These are phyloP conservation scores for Ananas comosus DNA, from an alignment of 176 grass and related monocot species.

Conservation along the genomic window DNA sequence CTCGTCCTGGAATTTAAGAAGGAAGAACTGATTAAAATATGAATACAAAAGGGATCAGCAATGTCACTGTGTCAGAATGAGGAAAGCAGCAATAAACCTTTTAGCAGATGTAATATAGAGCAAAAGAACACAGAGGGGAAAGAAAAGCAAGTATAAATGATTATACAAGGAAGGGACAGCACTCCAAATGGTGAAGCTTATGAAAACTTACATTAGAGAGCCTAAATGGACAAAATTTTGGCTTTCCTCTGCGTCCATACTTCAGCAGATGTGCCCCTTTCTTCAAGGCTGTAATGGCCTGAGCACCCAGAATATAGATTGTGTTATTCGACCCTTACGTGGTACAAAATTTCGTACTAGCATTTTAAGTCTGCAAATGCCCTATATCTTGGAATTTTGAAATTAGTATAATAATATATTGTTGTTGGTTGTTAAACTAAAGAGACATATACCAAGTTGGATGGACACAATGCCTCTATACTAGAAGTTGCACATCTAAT, in stretches of 20 bases:
- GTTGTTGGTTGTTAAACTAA: no score
- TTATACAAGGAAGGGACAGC: background rate
- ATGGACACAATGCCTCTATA: no score
- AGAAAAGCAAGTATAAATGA: background rate
- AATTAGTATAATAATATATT: no score
- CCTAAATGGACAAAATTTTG: conserved; percentile 74
- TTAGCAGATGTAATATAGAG: background rate
- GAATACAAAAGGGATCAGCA: background rate
- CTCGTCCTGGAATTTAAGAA: conserved; percentile 42
- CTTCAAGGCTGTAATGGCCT: conserved; percentile 69
- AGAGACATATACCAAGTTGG: no score
- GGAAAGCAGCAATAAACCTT: background rate
- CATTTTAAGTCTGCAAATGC: background rate
- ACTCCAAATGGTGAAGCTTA: conserved; percentile 4
- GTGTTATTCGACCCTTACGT: background rate
- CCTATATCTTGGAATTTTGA: background rate
- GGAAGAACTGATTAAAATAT: conserved; percentile 8
- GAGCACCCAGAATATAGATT: background rate
- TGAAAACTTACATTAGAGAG: conserved; percentile 50
- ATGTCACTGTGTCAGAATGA: background rate
- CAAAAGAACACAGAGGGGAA: background rate
- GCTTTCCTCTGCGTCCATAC: conserved; percentile 70
- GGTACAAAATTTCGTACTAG: background rate
- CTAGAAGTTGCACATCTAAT: no score
- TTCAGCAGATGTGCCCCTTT: conserved; percentile 71